Conservation (phyloP, 345 rosid species). For the Diplotaxis tenuifolia region DNA sequence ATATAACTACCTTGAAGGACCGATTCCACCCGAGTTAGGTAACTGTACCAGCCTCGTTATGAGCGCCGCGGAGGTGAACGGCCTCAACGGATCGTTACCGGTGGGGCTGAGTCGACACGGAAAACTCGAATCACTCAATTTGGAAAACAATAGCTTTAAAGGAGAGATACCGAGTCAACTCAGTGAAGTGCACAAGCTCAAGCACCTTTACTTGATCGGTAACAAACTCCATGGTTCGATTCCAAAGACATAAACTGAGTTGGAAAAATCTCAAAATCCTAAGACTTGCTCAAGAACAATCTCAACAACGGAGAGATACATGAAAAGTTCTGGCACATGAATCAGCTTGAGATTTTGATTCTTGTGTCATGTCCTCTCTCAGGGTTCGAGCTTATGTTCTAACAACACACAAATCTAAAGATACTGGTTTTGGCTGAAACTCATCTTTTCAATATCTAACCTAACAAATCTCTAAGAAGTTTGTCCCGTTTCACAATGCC, state of each 20-base stretch:
- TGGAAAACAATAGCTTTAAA: slow-evolving; percentile 73
- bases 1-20: slow-evolving; percentile 57
- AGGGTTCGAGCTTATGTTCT: slow-evolving; percentile 57
- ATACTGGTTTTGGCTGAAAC: slow-evolving; percentile 51
- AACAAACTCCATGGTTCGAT: slow-evolving; percentile 60
- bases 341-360: slow-evolving; percentile 49
- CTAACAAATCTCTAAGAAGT: slow-evolving; percentile 50
- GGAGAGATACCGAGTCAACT: slow-evolving; percentile 66
- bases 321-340: slow-evolving; percentile 42
- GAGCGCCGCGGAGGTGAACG: slow-evolving; percentile 55
- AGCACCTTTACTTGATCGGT: slow-evolving; percentile 53
- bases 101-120: slow-evolving; percentile 50
- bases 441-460: slow-evolving; percentile 61
- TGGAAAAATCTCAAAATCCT: slow-evolving; percentile 54
- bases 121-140: slow-evolving; percentile 52
- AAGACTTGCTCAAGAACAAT: slow-evolving; percentile 63
- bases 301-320: slow-evolving; percentile 63
- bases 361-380: slow-evolving; percentile 51
- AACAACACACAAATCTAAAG: slow-evolving; percentile 47
- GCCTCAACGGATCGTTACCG: slow-evolving; percentile 66
- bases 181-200: slow-evolving; percentile 50
- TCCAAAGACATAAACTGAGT: slow-evolving; percentile 51
- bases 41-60: slow-evolving; percentile 47
- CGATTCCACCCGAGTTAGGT: slow-evolving; percentile 55
- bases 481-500: slow-evolving; percentile 57